These are phyloP conservation scores for Russula lepida DNA, from an alignment of 768 basidiomycete genomes.

Conservation along the genomic window DNA sequence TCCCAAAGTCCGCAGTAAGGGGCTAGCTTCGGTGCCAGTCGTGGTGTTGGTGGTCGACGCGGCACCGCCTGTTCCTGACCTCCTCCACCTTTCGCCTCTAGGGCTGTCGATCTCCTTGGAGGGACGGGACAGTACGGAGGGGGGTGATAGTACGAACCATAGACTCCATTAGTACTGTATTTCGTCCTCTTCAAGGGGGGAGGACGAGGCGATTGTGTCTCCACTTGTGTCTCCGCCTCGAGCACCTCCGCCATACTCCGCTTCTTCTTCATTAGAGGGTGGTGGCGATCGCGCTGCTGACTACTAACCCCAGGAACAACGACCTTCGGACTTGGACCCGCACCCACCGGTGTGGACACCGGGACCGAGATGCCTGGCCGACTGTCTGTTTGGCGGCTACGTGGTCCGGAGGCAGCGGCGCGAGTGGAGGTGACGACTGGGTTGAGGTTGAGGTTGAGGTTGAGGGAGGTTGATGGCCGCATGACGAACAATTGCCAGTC, in stretches of 20 bases:
- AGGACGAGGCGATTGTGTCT: too few species aligned
- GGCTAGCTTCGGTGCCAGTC: background rate
- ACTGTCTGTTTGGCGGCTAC: background rate
- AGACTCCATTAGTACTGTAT: background rate
- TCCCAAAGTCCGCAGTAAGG: background rate
- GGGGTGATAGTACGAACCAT: background rate
- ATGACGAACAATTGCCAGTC: conserved; percentile 8
- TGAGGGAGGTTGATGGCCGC: background rate
- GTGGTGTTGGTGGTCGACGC: background rate
- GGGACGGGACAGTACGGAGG: background rate
- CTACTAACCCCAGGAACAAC: background rate
- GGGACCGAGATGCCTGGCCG: background rate
- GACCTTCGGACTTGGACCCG: background rate
- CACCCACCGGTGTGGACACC: background rate
- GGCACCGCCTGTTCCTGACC: background rate
- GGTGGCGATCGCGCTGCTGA: background rate
- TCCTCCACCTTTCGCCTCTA: background rate
- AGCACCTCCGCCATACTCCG: background rate
- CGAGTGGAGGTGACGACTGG: background rate
- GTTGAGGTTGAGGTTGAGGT: too few species aligned
- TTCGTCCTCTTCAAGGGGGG: background rate
- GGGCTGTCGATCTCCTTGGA: background rate
- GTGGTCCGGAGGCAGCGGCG: background rate
- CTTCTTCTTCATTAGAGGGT: background rate
- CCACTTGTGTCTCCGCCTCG: too few species aligned